Evolutionary conservation across 139 green algal genomes (phyloP).

Genomic region (Chlamydomonas sp.): DNA sequence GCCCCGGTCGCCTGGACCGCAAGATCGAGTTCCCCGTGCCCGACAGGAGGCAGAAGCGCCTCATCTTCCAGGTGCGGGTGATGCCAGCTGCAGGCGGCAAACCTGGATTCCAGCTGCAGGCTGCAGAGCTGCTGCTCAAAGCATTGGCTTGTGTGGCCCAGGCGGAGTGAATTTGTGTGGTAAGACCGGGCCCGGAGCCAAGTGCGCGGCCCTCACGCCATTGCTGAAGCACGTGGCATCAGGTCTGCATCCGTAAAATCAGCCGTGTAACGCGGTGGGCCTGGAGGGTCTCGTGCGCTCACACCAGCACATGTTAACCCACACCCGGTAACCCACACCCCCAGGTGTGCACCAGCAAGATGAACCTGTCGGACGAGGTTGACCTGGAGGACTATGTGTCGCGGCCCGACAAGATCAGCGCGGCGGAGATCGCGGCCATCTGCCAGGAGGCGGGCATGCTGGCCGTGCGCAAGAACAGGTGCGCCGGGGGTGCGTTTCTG

Average conservation of each 20-base stretch:
- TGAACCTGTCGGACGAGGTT: constrained; percentile 99
- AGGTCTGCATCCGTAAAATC: too few relatives aligned
- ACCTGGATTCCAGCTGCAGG: too few relatives aligned
- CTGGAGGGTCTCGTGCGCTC: neutral
- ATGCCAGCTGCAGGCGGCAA: too few relatives aligned
- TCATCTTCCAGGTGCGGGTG: constrained; percentile 94
- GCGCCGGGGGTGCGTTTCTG: constrained; percentile 14
- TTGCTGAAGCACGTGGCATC: too few relatives aligned
- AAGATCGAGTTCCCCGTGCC: constrained; percentile 99
- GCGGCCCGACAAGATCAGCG: constrained; percentile 97
- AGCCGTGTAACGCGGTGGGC: neutral
- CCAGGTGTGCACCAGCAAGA: constrained; percentile 96
- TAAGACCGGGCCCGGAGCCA: too few relatives aligned
- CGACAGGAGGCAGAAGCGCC: constrained; percentile 96
- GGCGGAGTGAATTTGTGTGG: too few relatives aligned
- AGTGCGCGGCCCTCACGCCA: too few relatives aligned
- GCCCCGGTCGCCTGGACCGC: constrained; percentile 95
- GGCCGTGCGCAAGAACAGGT: constrained; percentile 93
- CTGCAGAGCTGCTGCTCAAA: too few relatives aligned
- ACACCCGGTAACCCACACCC: neutral
- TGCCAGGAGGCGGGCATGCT: constrained; percentile 94
- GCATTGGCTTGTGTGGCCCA: too few relatives aligned
- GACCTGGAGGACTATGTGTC: constrained; percentile 99
- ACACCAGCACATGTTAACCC: neutral
- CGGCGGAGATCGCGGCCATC: constrained; percentile 93